Percentiles rank a stretch among this genome's conserved stretches.
Conservation (phyloP, 345 rosid species). For the Boechera divaricarpa region DNA sequence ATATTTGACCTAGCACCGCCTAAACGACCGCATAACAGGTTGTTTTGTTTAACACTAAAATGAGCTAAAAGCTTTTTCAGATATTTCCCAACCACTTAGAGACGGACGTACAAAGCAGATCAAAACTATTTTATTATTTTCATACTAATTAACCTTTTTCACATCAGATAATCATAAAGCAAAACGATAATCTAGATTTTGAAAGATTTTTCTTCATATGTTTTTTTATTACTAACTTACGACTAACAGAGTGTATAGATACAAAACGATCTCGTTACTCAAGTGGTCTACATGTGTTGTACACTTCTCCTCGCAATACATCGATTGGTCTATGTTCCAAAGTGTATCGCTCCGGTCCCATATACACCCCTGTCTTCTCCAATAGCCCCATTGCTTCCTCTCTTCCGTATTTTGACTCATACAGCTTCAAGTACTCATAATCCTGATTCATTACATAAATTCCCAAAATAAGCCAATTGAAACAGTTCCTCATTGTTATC, state of each 20-base stretch:
- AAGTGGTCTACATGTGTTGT: constrained; percentile 58
- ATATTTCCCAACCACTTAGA: neutral
- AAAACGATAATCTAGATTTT: neutral
- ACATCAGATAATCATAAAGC: neutral
- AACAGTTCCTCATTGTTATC: neutral
- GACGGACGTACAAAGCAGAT: neutral
- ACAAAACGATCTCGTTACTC: constrained; percentile 25
- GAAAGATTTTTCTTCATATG: neutral
- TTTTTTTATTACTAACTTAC: neutral
- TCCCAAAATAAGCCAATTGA: neutral
- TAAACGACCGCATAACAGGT: no score
- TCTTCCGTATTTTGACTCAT: constrained; percentile 72
- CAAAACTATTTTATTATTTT: neutral
- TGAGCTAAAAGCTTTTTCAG: neutral
- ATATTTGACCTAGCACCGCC: no score
- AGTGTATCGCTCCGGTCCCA: constrained; percentile 94
- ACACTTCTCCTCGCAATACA: constrained; percentile 89
- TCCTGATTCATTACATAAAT: constrained; percentile 54
- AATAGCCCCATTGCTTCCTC: constrained; percentile 75
- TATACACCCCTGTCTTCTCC: constrained; percentile 86
- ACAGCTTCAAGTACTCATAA: constrained; percentile 81
- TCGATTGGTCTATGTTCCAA: constrained; percentile 83
- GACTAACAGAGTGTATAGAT: neutral
- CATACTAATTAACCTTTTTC: neutral
- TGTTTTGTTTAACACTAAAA: neutral